Base-by-base conservation (phyloP, 345 rosid genomes). In the Dovyalis caffra region DNA sequence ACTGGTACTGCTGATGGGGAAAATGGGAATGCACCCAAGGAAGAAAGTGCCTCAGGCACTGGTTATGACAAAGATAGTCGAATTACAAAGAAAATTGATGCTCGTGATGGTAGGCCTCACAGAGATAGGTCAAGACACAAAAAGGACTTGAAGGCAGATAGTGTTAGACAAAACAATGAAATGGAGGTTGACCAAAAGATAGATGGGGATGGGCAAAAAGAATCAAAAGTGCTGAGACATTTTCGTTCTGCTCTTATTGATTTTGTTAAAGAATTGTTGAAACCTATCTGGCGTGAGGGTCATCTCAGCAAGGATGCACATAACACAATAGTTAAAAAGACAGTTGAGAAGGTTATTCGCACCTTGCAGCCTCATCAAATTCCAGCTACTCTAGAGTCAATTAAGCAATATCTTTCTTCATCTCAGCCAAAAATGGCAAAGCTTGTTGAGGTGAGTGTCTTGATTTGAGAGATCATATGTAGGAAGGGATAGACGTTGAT, bases 281-380 rank as follows among this genome's bases (percentile, higher is more conserved):
- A 88, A 84, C 99, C 99, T 43, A 64, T 81, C 34, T 95, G 99
- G 99, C 90, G 85, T 34, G 92, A 88, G 35, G 97, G 98, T 66
- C 90, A 77, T 80, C 88, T 95, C 43, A 89, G 84, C 85, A 91
- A 90, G 87, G 95, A 93, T 56, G 91, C 83, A 21, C 97, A 91
- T 83, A 91, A 91, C 82, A 80, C 76, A 72, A 83, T 91, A 70
- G 99, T 89, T 43, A 95, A 85, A 82, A 93, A 81, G 74, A 85
- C 95, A 63, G 80, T 84, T 64, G 97, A 90, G 51, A 93, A 95
- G 83, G 90, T 95, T 80, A 79, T 93, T 66, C 62, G 85, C 68
- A 80, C 88, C 69, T 64, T 95, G 69, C 89, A 85, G 78, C 78
- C 86, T 34, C 87, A 81, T 76, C 91, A 90, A 71, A 84, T 88